Evolutionary conservation across 2,329 filamentous ascomycete genomes (phyloP), one percentile per base, ranked within the genome.

Genomic region (Diaporthe vaccinii): DNA sequence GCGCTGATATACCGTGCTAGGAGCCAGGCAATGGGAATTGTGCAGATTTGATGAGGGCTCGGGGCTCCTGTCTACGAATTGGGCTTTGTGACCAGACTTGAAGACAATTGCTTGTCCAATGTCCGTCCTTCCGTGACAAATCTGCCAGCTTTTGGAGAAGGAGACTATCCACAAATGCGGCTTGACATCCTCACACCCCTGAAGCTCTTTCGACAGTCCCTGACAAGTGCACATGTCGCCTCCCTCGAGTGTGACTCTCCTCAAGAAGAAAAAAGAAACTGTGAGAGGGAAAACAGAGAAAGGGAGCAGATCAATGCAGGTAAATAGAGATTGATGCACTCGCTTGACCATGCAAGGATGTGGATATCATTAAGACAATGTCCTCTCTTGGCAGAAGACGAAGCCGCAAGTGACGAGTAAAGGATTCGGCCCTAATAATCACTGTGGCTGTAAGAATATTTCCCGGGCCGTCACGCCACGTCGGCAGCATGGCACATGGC

Each of bases 261-360:
- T 9, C 9, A 28, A 28, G 39, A n/a, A n/a, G n/a, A n/a, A n/a
- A n/a, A n/a, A n/a, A n/a, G n/a, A n/a, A n/a, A n/a, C n/a, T n/a
- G n/a, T n/a, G n/a, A n/a, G n/a, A n/a, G n/a, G n/a, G n/a, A n/a
- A n/a, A n/a, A n/a, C n/a, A n/a, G n/a, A n/a, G n/a, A n/a, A n/a
- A n/a, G n/a, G n/a, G n/a, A n/a, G n/a, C n/a, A 55, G 25, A 28
- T 14, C 51, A 34, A 14, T 3, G 22, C 15, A 9, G 25, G 39
- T 46, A 7, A 46, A 20, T 14, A 14, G 28, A 46, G 41, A 65
- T 6, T 20, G 28, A 34, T 65, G 36, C 41, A 46, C 41, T 65
- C 34, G 61, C 61, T 65, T 49, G 17, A 65, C 41, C 39, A 46
- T 46, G n/a, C 28, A n/a, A n/a, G n/a, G n/a, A n/a, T 62, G n/a